phyloP scores from a whole-genome alignment of 2,329 filamentous ascomycete species.

The Fusarium sp. region DNA sequence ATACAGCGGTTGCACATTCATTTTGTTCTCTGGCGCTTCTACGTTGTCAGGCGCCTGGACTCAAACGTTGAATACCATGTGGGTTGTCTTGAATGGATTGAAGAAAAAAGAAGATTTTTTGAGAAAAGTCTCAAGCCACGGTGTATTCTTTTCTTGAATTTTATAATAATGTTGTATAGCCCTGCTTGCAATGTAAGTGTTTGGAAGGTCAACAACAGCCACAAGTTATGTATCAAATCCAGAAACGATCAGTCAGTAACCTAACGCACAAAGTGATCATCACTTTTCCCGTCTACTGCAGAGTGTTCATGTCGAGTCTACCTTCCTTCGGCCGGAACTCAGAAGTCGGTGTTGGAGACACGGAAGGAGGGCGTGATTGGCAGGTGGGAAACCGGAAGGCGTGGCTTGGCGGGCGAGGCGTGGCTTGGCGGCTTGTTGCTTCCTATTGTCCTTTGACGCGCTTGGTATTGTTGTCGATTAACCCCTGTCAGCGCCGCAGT shows the following conservation, averaged over 20 bases:
- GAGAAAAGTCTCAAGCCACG: neutral
- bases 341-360: constrained; percentile 22
- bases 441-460: constrained; percentile 52
- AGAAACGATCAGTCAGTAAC: constrained; percentile 14
- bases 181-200: constrained; percentile 9
- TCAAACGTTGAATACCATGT: constrained; percentile 4
- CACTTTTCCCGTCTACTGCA: constrained; percentile 2
- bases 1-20: constrained; percentile 16
- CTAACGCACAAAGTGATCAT: constrained; percentile 3
- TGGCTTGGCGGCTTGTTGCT: constrained; percentile 37
- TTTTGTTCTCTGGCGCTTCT: constrained; percentile 10
- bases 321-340: neutral
- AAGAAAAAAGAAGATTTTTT: constrained; percentile 3
- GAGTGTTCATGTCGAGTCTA: constrained; percentile 2
- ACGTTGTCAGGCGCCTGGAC: constrained; percentile 9
- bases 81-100: neutral
- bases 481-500: constrained; percentile 29
- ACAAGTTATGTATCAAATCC: constrained; percentile 13
- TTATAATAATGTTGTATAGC: neutral
- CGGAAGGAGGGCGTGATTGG: constrained; percentile 16
- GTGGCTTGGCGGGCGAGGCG: constrained; percentile 25
- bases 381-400: constrained; percentile 19
- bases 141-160: neutral
- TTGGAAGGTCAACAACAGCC: constrained; percentile 20
- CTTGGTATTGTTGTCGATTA: constrained; percentile 54